These are phyloP conservation scores for Tillandsia leiboldiana DNA, from an alignment of 176 grass and related monocot species.

Conservation along the genomic window DNA sequence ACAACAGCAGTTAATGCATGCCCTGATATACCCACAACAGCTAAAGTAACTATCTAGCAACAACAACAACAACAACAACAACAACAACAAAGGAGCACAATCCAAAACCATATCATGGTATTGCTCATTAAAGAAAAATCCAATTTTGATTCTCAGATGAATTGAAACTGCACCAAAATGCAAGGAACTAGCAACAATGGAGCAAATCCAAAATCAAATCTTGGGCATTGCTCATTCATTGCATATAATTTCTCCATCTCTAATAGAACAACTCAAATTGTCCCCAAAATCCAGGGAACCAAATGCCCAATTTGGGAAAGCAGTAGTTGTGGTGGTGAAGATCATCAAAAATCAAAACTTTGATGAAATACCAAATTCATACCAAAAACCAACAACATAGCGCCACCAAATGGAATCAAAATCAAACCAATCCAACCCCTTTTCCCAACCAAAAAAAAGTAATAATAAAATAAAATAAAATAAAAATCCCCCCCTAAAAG, in stretches of 20 bases:
- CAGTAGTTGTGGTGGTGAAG: neutral
- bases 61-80: constrained; percentile 1
- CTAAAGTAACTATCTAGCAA: constrained; percentile 4
- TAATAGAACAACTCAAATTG: neutral
- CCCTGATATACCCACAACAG: neutral
- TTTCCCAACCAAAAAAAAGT: neutral
- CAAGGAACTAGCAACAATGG: neutral
- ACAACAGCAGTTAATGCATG: constrained; percentile 19
- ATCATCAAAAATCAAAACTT: neutral
- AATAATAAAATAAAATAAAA: neutral
- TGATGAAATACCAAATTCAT: neutral
- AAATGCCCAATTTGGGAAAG: neutral
- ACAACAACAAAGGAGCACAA: constrained; percentile 1
- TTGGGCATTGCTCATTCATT: too few relatives aligned
- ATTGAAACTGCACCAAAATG: neutral
- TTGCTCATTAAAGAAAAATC: neutral
- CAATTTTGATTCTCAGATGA: neutral
- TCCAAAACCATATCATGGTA: neutral
- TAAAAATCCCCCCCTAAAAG: constrained; percentile 4
- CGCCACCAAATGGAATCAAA: neutral
- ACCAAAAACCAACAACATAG: neutral
- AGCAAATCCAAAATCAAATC: too few relatives aligned
- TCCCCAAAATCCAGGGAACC: neutral
- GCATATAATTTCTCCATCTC: too few relatives aligned
- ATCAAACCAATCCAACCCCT: neutral